phyloP scores from a whole-genome alignment of 768 basidiomycete species.

The Favolaschia claudopus region DNA sequence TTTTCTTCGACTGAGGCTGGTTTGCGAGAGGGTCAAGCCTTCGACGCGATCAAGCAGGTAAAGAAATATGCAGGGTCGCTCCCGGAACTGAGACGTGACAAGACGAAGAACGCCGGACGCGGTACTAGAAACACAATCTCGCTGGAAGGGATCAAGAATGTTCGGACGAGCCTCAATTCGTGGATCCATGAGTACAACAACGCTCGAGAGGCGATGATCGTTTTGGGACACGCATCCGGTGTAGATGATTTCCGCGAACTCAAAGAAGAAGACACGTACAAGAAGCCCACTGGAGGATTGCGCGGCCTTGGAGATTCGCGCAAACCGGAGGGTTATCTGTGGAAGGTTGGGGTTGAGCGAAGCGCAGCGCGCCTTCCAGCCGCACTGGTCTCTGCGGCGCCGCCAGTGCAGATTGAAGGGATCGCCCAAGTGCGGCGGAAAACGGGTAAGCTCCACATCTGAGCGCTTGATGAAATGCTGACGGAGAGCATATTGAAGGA shows the following conservation, averaged over 20 bases:
- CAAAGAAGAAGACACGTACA: not conserved
- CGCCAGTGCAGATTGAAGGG: too few species aligned
- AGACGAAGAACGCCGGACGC: not conserved
- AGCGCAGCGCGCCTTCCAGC: not conserved
- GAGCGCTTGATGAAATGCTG: too few species aligned
- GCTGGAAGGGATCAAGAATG: not conserved
- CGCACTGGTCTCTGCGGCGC: not conserved
- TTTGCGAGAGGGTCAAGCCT: not conserved
- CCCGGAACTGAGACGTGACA: not conserved
- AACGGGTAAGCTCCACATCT: too few species aligned
- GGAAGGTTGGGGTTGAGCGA: not conserved
- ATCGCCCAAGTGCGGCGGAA: too few species aligned
- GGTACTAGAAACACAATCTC: conserved; percentile 2
- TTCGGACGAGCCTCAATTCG: not conserved
- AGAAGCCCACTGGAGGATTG: not conserved
- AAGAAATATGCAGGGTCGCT: not conserved
- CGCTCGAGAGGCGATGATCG: not conserved
- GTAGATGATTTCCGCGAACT: not conserved
- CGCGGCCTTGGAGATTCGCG: conserved; percentile 7
- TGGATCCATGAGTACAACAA: conserved; percentile 5
- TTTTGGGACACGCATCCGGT: not conserved
- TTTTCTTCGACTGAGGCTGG: not conserved
- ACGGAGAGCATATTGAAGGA: too few species aligned
- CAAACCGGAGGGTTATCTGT: not conserved
- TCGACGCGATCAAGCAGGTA: not conserved